Conservation (phyloP, 2,329 filamentous ascomycete genomes). For the Zymoseptoria passerinii region DNA sequence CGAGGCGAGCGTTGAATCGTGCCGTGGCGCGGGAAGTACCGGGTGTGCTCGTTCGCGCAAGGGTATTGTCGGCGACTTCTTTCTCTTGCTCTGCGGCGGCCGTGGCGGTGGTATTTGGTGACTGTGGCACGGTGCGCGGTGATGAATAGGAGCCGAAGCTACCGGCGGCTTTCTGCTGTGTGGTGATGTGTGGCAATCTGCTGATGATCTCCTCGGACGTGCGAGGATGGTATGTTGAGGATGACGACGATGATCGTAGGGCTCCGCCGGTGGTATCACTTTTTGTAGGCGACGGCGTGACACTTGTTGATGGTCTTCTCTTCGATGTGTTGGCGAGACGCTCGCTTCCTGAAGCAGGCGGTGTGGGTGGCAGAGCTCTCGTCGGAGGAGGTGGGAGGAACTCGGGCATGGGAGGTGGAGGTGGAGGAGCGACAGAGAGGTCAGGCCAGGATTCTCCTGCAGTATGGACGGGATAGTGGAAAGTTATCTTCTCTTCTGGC, state of each 20-base stretch:
- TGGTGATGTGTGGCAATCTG: constrained; percentile 16
- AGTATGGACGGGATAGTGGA: constrained; percentile 17
- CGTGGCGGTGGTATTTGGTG: background rate
- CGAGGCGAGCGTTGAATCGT: constrained; percentile 28
- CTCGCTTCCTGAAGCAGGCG: constrained; percentile 25
- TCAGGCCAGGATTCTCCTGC: background rate
- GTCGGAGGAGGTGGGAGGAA: constrained; percentile 26
- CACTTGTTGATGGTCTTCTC: background rate
- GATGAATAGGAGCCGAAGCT: background rate
- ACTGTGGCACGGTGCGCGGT: background rate
- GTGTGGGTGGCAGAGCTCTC: constrained; percentile 28
- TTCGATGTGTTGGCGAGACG: background rate
- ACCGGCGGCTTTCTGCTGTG: constrained; percentile 9
- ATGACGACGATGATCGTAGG: background rate
- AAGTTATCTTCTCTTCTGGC: constrained; percentile 13
- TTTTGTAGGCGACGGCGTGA: background rate
- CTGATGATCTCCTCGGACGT: background rate
- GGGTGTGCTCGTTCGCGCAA: background rate
- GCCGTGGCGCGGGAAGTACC: constrained; percentile 8
- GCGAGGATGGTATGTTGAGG: background rate
- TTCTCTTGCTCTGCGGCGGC: constrained; percentile 6
- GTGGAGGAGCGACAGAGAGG: background rate
- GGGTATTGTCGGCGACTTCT: constrained; percentile 1
- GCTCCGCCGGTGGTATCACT: background rate
- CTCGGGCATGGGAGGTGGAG: background rate